These are phyloP conservation scores for Populus tomentosa DNA, from an alignment of 441 rosid species.

Conservation along the genomic window DNA sequence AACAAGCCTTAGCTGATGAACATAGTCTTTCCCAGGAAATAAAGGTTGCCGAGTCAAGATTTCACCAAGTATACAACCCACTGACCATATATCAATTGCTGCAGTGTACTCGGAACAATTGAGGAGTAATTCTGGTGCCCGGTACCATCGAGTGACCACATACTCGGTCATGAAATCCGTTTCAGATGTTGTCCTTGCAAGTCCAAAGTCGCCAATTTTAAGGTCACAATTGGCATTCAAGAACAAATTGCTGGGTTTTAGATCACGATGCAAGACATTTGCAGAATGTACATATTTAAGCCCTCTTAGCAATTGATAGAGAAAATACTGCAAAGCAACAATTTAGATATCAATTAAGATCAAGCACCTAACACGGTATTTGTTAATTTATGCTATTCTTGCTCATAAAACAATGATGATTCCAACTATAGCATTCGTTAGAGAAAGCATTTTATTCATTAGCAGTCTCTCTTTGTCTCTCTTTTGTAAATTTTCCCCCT, in stretches of 20 bases:
- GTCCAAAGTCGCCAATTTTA: too few species aligned
- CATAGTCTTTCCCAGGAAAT: conserved; percentile 95
- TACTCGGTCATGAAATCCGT: too few species aligned
- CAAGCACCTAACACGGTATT: neutral
- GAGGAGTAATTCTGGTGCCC: too few species aligned
- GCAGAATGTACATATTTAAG: conserved; percentile 94
- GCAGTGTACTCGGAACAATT: too few species aligned
- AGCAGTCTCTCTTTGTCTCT: neutral
- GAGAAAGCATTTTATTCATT: neutral
- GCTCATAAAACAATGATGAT: neutral
- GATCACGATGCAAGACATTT: too few species aligned
- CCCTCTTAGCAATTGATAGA: conserved; percentile 88
- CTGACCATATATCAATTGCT: conserved; percentile 52
- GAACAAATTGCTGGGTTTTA: too few species aligned
- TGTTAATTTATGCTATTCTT: neutral
- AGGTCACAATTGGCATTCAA: too few species aligned
- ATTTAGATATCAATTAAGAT: neutral
- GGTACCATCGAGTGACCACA: too few species aligned
- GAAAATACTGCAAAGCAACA: conserved; percentile 65
- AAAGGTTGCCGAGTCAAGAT: conserved; percentile 71
- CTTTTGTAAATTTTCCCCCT: neutral
- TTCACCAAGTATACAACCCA: conserved; percentile 95
- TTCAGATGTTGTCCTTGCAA: too few species aligned
- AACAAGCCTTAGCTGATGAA: conserved; percentile 85
- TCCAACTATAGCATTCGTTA: neutral